A percentile compares a stretch with the other conserved stretches of the same genome.
Evolutionary conservation across 306 rosid genomes (phyloP).

Genomic region (Inga leiocalycina): DNA sequence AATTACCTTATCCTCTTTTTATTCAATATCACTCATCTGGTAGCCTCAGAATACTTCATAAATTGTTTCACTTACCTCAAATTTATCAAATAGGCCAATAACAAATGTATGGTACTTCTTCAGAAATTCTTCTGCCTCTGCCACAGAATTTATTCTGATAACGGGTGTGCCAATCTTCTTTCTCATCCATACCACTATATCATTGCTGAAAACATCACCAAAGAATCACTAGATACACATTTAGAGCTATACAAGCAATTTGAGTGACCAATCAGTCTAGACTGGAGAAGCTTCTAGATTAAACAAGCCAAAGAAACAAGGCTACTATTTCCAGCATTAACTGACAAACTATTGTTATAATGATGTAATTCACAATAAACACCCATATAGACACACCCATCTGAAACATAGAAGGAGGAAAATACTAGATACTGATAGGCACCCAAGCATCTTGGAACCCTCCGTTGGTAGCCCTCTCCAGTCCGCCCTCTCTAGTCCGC

Average conservation of each 20-base stretch:
- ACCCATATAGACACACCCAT: neutral
- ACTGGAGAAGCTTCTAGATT: neutral
- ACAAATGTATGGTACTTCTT: constrained; percentile 63
- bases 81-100: constrained; percentile 65
- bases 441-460: too few species aligned
- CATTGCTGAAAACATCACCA: constrained; percentile 64
- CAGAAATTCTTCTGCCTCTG: constrained; percentile 65
- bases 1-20: neutral
- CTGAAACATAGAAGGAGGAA: neutral
- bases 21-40: constrained; percentile 8
- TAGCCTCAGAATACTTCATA: constrained; percentile 2
- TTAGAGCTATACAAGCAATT: constrained; percentile 19
- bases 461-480: too few species aligned
- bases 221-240: constrained; percentile 10
- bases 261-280: constrained; percentile 13
- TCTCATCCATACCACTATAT: constrained; percentile 80
- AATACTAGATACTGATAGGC: neutral
- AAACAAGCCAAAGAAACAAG: constrained; percentile 8
- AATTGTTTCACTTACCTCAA: constrained; percentile 53
- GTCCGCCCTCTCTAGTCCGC: too few species aligned
- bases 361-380: neutral
- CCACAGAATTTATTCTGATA: constrained; percentile 50
- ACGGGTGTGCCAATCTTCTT: constrained; percentile 82
- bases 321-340: constrained; percentile 36
- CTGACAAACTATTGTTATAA: neutral